phyloP scores from a whole-genome alignment of 2,329 filamentous ascomycete genomes.

The Clonostachys sp. region DNA sequence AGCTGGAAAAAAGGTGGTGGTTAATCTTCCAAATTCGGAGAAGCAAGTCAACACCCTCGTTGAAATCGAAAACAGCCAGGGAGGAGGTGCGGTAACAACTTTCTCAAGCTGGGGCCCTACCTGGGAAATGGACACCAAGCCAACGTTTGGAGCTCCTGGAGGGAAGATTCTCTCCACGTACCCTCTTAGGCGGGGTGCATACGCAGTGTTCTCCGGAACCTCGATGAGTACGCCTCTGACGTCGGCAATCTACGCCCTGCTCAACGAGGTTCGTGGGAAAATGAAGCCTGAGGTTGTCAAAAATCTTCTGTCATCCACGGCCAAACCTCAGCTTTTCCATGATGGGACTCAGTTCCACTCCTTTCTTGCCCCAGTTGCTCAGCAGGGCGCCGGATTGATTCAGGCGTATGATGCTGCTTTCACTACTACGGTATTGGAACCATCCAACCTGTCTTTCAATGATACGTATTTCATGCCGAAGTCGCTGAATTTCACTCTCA shows the following conservation, averaged over 20 bases:
- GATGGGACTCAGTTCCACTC: constrained; percentile 24
- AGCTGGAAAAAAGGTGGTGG: constrained; percentile 30
- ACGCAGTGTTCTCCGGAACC: constrained; percentile 37
- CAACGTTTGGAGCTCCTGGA: constrained; percentile 30
- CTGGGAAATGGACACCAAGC: constrained; percentile 31
- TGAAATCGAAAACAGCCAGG: not conserved
- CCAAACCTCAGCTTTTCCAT: constrained; percentile 44
- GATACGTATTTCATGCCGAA: constrained; percentile 53
- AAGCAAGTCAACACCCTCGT: too few species aligned
- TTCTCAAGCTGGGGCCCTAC: constrained; percentile 35
- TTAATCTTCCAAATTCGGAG: not conserved
- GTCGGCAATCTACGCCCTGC: constrained; percentile 27
- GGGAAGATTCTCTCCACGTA: constrained; percentile 38
- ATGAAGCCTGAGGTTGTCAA: constrained; percentile 42
- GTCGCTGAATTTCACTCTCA: constrained; percentile 46
- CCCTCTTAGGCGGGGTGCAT: constrained; percentile 25
- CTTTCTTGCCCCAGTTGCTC: constrained; percentile 46
- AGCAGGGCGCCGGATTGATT: constrained; percentile 57
- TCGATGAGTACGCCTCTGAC: constrained; percentile 40
- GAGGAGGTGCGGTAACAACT: constrained; percentile 13
- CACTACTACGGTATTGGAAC: constrained; percentile 45
- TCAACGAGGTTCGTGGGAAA: constrained; percentile 36
- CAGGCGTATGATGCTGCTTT: constrained; percentile 56
- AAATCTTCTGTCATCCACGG: constrained; percentile 42
- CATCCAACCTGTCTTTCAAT: constrained; percentile 58